Evolutionary conservation across 1,284 basidiomycete genomes (phyloP).

Genomic region (Ustilago crameri): DNA sequence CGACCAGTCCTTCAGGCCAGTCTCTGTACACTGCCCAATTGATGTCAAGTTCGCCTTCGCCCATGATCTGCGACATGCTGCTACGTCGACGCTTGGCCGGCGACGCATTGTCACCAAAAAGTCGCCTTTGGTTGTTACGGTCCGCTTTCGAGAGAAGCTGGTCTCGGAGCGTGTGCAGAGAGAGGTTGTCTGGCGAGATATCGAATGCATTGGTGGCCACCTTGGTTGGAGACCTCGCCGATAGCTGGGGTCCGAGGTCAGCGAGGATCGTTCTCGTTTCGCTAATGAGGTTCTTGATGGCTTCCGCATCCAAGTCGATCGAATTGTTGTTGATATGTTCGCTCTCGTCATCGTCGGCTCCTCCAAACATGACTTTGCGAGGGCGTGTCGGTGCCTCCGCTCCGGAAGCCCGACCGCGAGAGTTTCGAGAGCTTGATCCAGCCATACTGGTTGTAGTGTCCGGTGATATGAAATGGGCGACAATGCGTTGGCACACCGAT

Average conservation of each 20-base stretch:
- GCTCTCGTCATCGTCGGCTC: conserved; percentile 15
- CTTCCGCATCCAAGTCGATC: conserved; percentile 27
- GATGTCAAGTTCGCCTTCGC: conserved; percentile 54
- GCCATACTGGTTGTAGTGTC: conserved; percentile 10
- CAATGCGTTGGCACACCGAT: too few relatives aligned
- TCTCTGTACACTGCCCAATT: conserved; percentile 61
- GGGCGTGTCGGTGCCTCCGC: conserved; percentile 14
- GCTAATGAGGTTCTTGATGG: conserved; percentile 27
- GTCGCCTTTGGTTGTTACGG: conserved; percentile 35
- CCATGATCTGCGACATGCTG: conserved; percentile 46
- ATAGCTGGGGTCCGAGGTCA: conserved; percentile 41
- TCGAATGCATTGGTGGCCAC: conserved; percentile 44
- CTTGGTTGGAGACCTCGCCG: conserved; percentile 40
- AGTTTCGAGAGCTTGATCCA: conserved; percentile 15
- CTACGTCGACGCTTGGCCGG: conserved; percentile 47
- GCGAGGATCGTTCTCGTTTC: conserved; percentile 31
- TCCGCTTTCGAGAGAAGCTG: conserved; percentile 48
- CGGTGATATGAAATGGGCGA: not conserved
- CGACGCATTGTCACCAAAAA: conserved; percentile 37
- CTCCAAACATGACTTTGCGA: conserved; percentile 34
- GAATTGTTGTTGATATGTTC: conserved; percentile 4
- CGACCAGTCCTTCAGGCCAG: conserved; percentile 53
- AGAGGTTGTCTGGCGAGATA: conserved; percentile 47
- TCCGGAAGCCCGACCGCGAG: conserved; percentile 21
- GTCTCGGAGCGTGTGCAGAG: conserved; percentile 44